Conservation (phyloP, 108 stramenopile genomes). For the Hondaea fermentalgiana region DNA sequence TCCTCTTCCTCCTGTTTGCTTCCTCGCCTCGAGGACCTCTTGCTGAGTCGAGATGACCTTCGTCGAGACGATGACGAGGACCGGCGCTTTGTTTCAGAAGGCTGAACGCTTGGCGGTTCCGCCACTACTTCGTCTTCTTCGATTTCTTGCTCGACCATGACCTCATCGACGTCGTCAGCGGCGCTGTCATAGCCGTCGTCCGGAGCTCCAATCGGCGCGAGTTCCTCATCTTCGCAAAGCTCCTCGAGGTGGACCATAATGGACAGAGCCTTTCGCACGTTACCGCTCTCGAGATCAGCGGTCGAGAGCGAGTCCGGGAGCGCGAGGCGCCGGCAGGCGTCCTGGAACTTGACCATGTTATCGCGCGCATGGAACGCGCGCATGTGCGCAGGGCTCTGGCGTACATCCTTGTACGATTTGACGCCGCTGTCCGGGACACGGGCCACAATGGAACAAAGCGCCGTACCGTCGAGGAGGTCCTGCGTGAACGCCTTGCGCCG, state of each 20-base stretch:
- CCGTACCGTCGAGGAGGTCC: not conserved
- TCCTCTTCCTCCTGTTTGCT: not conserved
- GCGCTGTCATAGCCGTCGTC: not conserved
- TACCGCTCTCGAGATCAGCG: not conserved
- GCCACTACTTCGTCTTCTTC: not conserved
- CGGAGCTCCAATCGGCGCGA: not conserved
- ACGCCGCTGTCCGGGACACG: conserved; percentile 4
- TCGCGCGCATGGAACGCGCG: not conserved
- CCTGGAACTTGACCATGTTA: conserved; percentile 17
- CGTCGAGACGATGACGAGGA: not conserved
- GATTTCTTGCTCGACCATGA: not conserved
- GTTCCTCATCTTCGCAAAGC: not conserved
- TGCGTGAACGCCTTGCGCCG: not conserved
- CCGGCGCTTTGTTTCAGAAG: not conserved
- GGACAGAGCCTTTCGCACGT: not conserved
- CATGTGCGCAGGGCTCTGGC: not conserved
- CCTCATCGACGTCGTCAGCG: not conserved
- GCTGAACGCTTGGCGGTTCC: not conserved
- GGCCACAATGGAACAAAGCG: not conserved
- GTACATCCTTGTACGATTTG: not conserved
- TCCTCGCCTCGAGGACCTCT: not conserved
- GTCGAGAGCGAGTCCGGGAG: not conserved
- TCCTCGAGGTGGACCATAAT: not conserved
- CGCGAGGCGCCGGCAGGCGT: not conserved
- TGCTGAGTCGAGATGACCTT: not conserved